phyloP scores from a whole-genome alignment of 768 basidiomycete species.

The Sistotremastrum suecicum region DNA sequence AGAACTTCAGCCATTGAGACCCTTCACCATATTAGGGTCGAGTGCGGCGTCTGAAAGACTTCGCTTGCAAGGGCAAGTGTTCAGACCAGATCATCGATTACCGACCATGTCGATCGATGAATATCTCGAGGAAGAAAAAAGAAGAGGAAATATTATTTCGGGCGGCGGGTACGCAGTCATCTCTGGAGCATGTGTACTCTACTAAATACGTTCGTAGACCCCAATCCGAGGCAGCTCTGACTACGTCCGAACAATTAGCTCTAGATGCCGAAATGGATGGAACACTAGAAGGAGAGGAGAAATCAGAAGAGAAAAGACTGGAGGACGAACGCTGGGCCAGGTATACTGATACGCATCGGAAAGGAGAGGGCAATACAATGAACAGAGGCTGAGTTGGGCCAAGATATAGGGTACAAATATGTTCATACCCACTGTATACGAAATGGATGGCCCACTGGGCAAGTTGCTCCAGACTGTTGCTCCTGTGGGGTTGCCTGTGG shows the following conservation, averaged over 20 bases:
- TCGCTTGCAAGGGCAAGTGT: conserved; percentile 66
- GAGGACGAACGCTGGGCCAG: conserved; percentile 89
- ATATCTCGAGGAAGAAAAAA: conserved; percentile 74
- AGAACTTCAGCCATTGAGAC: conserved; percentile 56
- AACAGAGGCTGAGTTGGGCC: conserved; percentile 55
- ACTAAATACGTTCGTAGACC: conserved; percentile 27
- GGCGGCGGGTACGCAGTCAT: conserved; percentile 61
- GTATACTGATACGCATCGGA: conserved; percentile 74
- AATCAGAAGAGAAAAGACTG: conserved; percentile 58
- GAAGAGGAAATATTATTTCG: conserved; percentile 74
- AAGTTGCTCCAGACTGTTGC: too few relatives aligned
- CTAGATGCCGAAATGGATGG: conserved; percentile 81
- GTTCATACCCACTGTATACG: too few relatives aligned
- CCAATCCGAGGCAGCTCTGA: conserved; percentile 50
- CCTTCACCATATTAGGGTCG: conserved; percentile 86
- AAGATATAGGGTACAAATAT: not conserved
- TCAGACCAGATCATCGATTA: conserved; percentile 66
- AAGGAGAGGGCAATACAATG: conserved; percentile 94
- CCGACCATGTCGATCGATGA: conserved; percentile 96
- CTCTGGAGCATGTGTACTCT: not conserved
- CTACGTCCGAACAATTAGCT: conserved; percentile 64
- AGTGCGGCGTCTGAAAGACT: conserved; percentile 47
- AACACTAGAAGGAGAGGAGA: conserved; percentile 47
- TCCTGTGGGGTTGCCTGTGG: too few relatives aligned
- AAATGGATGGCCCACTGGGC: too few relatives aligned